Evolutionary conservation across 441 rosid species (phyloP).

Genomic region (Populus hybrid): DNA sequence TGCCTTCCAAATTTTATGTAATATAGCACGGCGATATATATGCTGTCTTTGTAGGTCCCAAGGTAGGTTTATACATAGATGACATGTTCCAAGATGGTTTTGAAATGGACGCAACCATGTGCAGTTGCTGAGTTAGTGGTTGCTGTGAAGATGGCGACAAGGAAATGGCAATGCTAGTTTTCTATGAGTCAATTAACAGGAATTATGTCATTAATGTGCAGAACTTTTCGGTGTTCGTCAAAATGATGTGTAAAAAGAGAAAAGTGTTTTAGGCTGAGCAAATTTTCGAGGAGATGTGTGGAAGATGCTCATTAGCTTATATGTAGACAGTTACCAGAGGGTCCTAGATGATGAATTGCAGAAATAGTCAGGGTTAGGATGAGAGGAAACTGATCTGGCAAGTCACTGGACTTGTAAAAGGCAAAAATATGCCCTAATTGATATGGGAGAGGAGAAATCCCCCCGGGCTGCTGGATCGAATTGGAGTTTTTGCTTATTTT

Average conservation of each 20-base stretch:
- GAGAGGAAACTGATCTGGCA: neutral
- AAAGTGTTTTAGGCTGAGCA: constrained; percentile 20
- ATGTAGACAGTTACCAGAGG: constrained; percentile 21
- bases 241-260: constrained; percentile 23
- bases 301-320: constrained; percentile 20
- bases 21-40: constrained; percentile 28
- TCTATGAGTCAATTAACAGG: constrained; percentile 22
- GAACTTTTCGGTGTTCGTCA: constrained; percentile 25
- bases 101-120: constrained; percentile 25
- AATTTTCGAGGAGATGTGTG: constrained; percentile 25
- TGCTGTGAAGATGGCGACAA: constrained; percentile 24
- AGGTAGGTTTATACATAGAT: constrained; percentile 27
- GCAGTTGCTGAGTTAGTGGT: constrained; percentile 25
- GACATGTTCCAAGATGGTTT: constrained; percentile 26
- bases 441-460: neutral
- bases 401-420: neutral
- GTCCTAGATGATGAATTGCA: constrained; percentile 25
- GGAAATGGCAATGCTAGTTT: constrained; percentile 21
- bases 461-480: neutral
- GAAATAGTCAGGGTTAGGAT: neutral
- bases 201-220: constrained; percentile 20
- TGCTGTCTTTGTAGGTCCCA: constrained; percentile 25
- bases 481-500: neutral
- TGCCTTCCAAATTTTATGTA: constrained; percentile 31
- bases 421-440: neutral